phyloP scores from a whole-genome alignment of 176 grass and related monocot genomes.

The Oryza longistaminata region DNA sequence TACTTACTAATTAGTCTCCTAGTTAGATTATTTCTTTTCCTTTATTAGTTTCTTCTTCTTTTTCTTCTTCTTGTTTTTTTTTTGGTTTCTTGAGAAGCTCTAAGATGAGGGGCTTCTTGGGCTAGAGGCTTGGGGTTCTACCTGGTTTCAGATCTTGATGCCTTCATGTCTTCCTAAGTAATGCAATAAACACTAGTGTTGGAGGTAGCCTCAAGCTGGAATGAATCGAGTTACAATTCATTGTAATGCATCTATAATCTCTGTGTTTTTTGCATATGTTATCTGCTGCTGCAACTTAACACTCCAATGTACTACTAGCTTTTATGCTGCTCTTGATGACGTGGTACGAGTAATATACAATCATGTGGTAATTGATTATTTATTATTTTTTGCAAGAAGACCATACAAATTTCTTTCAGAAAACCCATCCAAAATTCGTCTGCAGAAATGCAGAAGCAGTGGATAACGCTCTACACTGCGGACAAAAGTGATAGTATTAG shows the following conservation, averaged over 20 bases:
- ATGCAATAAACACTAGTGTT: constrained; percentile 40
- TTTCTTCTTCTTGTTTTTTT: neutral
- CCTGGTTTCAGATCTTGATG: constrained; percentile 1
- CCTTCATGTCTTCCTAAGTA: constrained; percentile 13
- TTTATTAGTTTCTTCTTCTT: neutral
- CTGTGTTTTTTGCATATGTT: constrained; percentile 9
- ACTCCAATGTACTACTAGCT: neutral
- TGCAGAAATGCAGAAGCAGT: neutral
- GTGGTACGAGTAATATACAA: neutral
- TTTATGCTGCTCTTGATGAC: neutral
- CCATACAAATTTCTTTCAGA: neutral
- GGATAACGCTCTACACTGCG: neutral
- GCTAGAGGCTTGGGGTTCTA: constrained; percentile 3
- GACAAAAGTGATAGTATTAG: neutral
- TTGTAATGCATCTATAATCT: constrained; percentile 31
- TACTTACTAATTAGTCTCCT: constrained; percentile 22
- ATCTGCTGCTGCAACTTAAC: neutral
- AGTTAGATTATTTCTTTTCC: neutral
- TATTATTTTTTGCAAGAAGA: neutral
- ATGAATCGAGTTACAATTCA: constrained; percentile 21
- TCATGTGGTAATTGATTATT: neutral
- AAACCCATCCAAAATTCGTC: neutral
- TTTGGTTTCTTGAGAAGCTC: constrained; percentile 32
- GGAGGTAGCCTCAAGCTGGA: constrained; percentile 38
- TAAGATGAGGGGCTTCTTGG: constrained; percentile 34